Evolutionary conservation across 139 green algal genomes (phyloP).

Genomic region (Chlamydomonas sp.): DNA sequence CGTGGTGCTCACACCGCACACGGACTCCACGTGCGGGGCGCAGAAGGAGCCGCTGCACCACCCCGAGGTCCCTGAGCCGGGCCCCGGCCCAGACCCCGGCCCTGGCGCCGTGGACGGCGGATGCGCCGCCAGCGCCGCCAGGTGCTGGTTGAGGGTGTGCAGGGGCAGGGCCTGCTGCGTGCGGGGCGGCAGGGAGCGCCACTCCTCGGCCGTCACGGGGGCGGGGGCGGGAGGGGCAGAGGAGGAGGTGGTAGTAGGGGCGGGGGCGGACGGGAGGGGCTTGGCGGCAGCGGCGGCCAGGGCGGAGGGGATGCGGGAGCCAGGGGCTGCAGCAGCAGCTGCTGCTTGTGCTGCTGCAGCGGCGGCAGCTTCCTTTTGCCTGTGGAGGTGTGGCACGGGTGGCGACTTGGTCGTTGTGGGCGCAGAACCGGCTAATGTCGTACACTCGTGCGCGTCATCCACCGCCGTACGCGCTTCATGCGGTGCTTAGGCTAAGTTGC

Average conservation of each 20-base stretch:
- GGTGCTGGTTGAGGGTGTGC: slow-evolving; percentile 1
- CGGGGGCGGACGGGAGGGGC: neutral
- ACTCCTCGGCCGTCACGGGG: slow-evolving; percentile 36
- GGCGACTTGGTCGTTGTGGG: too few species aligned
- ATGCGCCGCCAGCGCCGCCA: neutral
- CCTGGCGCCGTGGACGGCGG: too few species aligned
- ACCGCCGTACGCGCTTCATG: too few species aligned
- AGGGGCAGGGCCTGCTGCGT: slow-evolving; percentile 16
- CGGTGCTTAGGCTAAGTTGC: too few species aligned
- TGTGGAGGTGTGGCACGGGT: too few species aligned
- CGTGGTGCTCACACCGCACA: neutral
- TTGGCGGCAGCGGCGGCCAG: neutral
- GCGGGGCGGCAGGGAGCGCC: neutral
- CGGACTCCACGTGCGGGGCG: neutral
- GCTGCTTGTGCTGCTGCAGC: too few species aligned
- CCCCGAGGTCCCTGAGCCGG: neutral
- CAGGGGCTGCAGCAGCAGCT: neutral
- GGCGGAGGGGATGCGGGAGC: neutral
- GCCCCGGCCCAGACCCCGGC: neutral
- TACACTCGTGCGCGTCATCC: too few species aligned
- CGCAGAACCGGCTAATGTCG: too few species aligned
- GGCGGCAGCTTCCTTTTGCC: too few species aligned
- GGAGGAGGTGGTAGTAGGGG: neutral
- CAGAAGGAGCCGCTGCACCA: slow-evolving; percentile 1
- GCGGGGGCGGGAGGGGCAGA: neutral